Evolutionary conservation across 345 rosid species (phyloP).

Genomic region (Schrenkiella parvula): DNA sequence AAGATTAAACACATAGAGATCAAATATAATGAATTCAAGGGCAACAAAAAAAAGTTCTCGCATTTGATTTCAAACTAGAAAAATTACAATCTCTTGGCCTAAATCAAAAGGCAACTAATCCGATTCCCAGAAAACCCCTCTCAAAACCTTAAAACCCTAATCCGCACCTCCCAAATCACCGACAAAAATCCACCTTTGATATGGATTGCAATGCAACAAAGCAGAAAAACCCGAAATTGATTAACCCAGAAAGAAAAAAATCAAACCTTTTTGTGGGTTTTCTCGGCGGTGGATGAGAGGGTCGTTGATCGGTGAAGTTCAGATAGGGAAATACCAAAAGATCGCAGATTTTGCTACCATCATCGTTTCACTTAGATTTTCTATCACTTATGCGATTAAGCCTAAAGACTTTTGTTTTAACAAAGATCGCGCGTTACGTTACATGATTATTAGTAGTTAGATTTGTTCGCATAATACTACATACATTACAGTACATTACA

Average conservation of each 20-base stretch:
- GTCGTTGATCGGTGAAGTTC: constrained; percentile 4
- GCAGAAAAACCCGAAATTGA: not conserved
- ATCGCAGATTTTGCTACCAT: constrained; percentile 12
- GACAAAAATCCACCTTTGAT: not conserved
- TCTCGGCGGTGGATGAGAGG: not conserved
- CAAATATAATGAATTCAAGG: not conserved
- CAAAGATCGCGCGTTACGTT: not conserved
- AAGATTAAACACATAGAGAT: not conserved
- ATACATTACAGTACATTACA: too few relatives aligned
- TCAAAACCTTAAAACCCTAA: constrained; percentile 4
- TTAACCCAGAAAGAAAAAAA: not conserved
- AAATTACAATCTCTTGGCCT: not conserved
- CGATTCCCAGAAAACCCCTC: not conserved
- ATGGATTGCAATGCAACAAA: not conserved
- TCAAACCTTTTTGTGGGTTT: not conserved
- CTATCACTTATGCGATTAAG: not conserved
- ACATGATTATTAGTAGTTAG: too few relatives aligned
- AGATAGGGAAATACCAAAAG: not conserved
- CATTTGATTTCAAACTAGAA: not conserved
- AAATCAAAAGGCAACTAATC: not conserved
- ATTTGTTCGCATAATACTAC: too few relatives aligned
- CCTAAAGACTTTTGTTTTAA: not conserved
- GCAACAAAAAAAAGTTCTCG: not conserved
- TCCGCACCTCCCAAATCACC: not conserved
- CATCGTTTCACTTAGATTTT: constrained; percentile 8